Percentiles rank a stretch among this genome's conserved stretches.
Evolutionary conservation across 2,329 filamentous ascomycete genomes (phyloP).

Genomic region (Fusarium euwallaceae): DNA sequence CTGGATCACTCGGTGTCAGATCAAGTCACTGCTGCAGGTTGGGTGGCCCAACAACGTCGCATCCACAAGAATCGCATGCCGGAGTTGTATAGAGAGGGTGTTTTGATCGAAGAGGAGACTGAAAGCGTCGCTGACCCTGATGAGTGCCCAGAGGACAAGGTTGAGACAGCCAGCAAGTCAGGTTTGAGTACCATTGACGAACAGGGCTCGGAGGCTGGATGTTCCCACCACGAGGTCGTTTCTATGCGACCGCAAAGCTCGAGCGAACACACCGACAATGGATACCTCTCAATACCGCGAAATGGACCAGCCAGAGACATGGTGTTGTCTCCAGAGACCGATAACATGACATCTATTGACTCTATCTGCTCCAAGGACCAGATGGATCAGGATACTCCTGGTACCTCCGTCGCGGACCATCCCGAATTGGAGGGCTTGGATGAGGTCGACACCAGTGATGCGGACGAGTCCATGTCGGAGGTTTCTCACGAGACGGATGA

Average conservation of each 20-base stretch:
- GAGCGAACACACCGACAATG: neutral
- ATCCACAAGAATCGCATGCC: neutral
- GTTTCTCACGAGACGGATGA: constrained; percentile 26
- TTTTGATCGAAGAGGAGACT: neutral
- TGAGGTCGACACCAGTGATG: constrained; percentile 18
- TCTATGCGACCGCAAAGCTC: neutral
- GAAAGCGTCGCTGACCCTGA: neutral
- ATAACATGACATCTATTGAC: neutral
- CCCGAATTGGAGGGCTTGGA: neutral
- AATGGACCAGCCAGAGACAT: neutral
- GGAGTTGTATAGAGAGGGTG: neutral
- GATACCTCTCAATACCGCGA: neutral
- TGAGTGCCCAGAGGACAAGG: neutral
- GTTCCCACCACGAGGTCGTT: constrained; percentile 2
- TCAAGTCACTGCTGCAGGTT: constrained; percentile 24
- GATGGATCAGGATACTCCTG: constrained; percentile 8
- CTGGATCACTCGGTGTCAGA: constrained; percentile 10
- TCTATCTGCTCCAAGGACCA: neutral
- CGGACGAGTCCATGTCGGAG: constrained; percentile 25
- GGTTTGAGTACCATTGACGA: constrained; percentile 29
- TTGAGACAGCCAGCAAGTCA: neutral
- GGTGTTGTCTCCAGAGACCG: neutral
- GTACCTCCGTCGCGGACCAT: constrained; percentile 7
- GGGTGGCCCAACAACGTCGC: constrained; percentile 27
- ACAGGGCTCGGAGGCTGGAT: constrained; percentile 21